A percentile compares a stretch with the other conserved stretches of the same genome.
These are phyloP conservation scores for Climacium dendroides DNA, from an alignment of 225 moss, liverwort and hornwort species.

Conservation along the genomic window DNA sequence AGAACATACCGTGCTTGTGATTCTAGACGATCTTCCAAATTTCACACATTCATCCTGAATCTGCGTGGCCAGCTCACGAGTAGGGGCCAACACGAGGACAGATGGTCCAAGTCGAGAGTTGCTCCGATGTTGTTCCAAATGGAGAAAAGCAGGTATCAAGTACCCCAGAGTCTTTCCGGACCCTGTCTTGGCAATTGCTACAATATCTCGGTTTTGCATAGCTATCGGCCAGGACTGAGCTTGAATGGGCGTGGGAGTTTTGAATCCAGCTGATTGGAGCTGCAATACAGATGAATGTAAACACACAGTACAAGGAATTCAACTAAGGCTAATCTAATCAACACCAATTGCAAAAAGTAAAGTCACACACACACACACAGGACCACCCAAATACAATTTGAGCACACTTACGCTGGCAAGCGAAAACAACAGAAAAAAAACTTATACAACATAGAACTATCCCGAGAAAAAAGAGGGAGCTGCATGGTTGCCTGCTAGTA, in stretches of 20 bases:
- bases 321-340: neutral
- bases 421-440: constrained; percentile 53
- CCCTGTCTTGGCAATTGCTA: constrained; percentile 92
- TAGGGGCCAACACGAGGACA: constrained; percentile 80
- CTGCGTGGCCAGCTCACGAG: constrained; percentile 90
- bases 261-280: constrained; percentile 80
- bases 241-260: constrained; percentile 86
- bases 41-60: constrained; percentile 97
- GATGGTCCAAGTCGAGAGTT: constrained; percentile 78
- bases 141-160: constrained; percentile 78
- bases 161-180: constrained; percentile 92
- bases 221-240: constrained; percentile 97
- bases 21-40: constrained; percentile 83
- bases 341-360: neutral
- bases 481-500: constrained; percentile 98
- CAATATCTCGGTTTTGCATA: constrained; percentile 87
- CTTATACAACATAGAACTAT: constrained; percentile 45
- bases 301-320: neutral
- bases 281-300: constrained; percentile 17
- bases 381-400: constrained; percentile 23
- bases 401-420: constrained; percentile 24
- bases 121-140: constrained; percentile 63
- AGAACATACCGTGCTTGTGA: constrained; percentile 73
- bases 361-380: neutral
- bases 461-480: constrained; percentile 91